Evolutionary conservation across 1,284 basidiomycete species (phyloP).

Genomic region (Fomitopsis betulina): DNA sequence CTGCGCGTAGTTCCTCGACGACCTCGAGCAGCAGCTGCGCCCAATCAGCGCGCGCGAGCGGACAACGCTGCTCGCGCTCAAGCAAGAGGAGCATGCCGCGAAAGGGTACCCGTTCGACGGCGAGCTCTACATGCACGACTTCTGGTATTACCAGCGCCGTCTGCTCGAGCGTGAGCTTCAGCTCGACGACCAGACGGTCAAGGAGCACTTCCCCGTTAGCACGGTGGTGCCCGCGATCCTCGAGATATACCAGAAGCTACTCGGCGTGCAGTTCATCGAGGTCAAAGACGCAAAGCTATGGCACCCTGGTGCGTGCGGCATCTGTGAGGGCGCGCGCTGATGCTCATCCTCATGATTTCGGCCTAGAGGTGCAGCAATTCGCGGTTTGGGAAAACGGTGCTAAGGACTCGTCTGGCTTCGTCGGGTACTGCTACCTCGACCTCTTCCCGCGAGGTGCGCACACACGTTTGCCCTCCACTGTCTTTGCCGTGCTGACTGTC

Average conservation of each 20-base stretch:
- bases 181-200: slow-evolving; percentile 72
- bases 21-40: slow-evolving; percentile 68
- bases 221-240: slow-evolving; percentile 78
- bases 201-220: slow-evolving; percentile 83
- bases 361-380: slow-evolving; percentile 71
- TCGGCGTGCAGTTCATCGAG: slow-evolving; percentile 69
- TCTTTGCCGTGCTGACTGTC: too few relatives aligned
- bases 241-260: slow-evolving; percentile 74
- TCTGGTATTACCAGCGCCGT: slow-evolving; percentile 67
- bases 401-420: slow-evolving; percentile 62
- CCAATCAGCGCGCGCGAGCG: slow-evolving; percentile 69
- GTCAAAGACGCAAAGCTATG: slow-evolving; percentile 52
- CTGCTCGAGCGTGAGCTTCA: slow-evolving; percentile 61
- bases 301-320: slow-evolving; percentile 59
- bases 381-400: slow-evolving; percentile 77
- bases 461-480: not conserved
- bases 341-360: not conserved
- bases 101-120: slow-evolving; percentile 59
- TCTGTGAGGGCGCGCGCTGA: not conserved
- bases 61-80: slow-evolving; percentile 62
- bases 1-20: slow-evolving; percentile 53
- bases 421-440: slow-evolving; percentile 83
- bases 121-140: slow-evolving; percentile 49
- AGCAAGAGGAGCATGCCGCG: slow-evolving; percentile 63
- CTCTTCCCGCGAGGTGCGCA: slow-evolving; percentile 73